These are phyloP conservation scores for Collariella sp. DNA, from an alignment of 495 filamentous ascomycete species.

Conservation along the genomic window DNA sequence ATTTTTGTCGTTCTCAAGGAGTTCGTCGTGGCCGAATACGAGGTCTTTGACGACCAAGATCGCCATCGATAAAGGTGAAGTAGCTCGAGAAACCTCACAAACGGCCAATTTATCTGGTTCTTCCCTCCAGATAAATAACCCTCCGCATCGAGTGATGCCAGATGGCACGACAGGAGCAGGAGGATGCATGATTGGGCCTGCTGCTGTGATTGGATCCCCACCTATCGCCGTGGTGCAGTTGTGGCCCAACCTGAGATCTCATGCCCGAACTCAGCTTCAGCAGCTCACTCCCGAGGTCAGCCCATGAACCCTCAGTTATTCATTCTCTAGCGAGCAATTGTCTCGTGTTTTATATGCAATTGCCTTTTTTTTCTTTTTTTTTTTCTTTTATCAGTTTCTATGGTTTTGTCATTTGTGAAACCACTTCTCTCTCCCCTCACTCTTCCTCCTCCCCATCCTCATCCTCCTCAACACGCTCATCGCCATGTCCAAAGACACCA, in stretches of 20 bases:
- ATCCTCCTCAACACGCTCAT: not conserved
- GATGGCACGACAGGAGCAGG: conserved; percentile 22
- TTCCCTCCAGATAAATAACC: conserved; percentile 18
- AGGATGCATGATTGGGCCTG: conserved; percentile 23
- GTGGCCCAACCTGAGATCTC: conserved; percentile 22
- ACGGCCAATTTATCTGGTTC: conserved; percentile 6
- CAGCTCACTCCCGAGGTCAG: not conserved
- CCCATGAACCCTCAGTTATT: not conserved
- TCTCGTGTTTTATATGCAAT: not conserved
- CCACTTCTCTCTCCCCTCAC: conserved; percentile 7
- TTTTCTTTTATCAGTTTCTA: not conserved
- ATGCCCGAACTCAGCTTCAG: conserved; percentile 21
- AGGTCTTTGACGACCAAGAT: not conserved
- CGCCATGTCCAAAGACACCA: conserved; percentile 24
- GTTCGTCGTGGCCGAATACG: not conserved
- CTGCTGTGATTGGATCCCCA: conserved; percentile 27
- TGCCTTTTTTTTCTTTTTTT: not conserved
- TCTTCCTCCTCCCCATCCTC: no score
- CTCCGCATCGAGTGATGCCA: conserved; percentile 26
- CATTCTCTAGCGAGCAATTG: conserved; percentile 4
- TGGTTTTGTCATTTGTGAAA: conserved; percentile 3
- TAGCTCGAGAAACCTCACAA: not conserved
- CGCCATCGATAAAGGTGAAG: not conserved
- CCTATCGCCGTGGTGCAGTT: conserved; percentile 17
- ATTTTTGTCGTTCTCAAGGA: not conserved